phyloP scores from a whole-genome alignment of 2,329 filamentous ascomycete species.

The Fusarium hostae region DNA sequence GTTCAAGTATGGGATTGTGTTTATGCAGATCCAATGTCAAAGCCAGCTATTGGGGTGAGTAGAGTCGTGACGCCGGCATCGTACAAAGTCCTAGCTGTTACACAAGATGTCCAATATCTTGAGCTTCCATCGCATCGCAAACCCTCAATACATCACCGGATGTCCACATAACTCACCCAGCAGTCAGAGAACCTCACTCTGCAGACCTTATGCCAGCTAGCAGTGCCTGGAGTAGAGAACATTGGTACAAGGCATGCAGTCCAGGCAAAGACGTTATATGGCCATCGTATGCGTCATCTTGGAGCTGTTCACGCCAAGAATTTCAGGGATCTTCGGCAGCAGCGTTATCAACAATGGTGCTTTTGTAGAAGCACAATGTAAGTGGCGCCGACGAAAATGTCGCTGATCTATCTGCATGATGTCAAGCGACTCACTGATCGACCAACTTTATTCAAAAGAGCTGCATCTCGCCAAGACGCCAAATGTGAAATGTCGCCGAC shows the following conservation, averaged over 20 bases:
- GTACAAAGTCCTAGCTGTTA: fast-evolving
- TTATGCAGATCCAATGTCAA: not conserved
- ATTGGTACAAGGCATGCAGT: not conserved
- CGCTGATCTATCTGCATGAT: not conserved
- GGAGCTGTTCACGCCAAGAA: fast-evolving
- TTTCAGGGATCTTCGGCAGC: not conserved
- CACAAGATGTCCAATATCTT: fast-evolving
- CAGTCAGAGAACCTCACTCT: not conserved
- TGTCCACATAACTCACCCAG: too few species aligned
- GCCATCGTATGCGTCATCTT: not conserved
- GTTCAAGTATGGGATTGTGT: not conserved
- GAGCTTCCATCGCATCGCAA: too few species aligned
- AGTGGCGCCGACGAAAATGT: not conserved
- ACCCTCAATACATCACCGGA: fast-evolving
- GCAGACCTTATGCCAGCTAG: not conserved
- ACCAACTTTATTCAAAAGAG: not conserved
- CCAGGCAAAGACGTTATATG: not conserved
- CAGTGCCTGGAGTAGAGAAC: not conserved
- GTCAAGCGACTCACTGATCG: not conserved
- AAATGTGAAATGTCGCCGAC: not conserved
- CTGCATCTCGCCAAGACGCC: not conserved
- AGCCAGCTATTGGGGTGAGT: fast-evolving
- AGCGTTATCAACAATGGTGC: not conserved
- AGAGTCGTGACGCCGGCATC: fast-evolving
- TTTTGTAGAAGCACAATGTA: not conserved